Evolutionary conservation across 768 basidiomycete genomes (phyloP).

Genomic region (Phlebiopsis gigantea): DNA sequence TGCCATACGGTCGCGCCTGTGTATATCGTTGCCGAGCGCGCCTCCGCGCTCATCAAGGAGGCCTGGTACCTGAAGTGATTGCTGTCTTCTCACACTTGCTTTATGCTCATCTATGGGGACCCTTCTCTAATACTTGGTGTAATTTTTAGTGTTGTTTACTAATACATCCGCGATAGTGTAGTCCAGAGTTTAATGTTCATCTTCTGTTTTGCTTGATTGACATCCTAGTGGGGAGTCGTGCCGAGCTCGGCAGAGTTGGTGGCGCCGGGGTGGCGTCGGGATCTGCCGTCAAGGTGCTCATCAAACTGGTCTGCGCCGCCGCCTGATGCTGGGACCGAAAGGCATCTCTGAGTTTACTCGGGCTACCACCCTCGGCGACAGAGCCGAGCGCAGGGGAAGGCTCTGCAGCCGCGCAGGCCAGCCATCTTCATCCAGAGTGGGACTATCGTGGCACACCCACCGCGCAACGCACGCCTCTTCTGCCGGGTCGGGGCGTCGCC

Average conservation of each 20-base stretch:
- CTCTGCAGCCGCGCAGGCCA: no score
- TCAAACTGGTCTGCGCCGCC: no score
- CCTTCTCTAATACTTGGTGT: background rate
- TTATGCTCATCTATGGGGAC: background rate
- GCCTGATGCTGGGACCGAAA: no score
- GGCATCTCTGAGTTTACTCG: no score
- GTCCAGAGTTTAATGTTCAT: background rate
- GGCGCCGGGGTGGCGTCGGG: background rate
- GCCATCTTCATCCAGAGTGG: no score
- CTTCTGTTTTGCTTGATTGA: no score
- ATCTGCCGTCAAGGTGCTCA: no score
- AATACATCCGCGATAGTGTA: background rate
- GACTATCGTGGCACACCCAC: no score
- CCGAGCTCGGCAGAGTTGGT: background rate
- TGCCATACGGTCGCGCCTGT: constrained; percentile 2
- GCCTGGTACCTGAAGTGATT: constrained; percentile 35
- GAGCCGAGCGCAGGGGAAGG: no score
- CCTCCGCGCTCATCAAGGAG: constrained; percentile 7
- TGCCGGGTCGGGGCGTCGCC: no score
- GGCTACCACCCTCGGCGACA: no score
- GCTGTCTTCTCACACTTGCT: background rate
- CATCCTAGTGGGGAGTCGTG: background rate
- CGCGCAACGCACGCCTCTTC: no score
- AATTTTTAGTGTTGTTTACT: background rate
- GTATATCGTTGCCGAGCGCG: constrained; percentile 9